phyloP scores from a whole-genome alignment of 1,284 basidiomycete genomes.

The Cerrena zonata region DNA sequence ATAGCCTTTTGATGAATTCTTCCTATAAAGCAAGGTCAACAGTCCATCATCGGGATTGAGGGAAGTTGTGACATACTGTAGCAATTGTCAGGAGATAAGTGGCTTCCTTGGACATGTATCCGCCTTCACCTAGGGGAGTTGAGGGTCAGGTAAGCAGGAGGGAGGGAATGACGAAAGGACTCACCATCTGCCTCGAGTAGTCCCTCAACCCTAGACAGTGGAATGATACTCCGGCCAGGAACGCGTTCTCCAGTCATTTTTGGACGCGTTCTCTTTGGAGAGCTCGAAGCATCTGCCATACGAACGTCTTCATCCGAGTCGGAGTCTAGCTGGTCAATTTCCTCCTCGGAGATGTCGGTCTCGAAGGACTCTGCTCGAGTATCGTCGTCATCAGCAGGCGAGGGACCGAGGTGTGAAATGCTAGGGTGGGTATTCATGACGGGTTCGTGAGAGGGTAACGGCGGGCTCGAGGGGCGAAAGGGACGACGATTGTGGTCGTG shows the following conservation, averaged over 20 bases:
- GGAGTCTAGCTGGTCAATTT: conserved; percentile 62
- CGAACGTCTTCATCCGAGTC: conserved; percentile 43
- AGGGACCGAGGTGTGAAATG: conserved; percentile 10
- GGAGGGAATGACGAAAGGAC: conserved; percentile 20
- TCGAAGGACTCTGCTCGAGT: conserved; percentile 18
- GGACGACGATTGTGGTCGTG: not conserved
- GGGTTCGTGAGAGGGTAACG: conserved; percentile 13
- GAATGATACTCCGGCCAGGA: conserved; percentile 58
- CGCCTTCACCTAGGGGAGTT: conserved; percentile 41
- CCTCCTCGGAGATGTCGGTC: conserved; percentile 39
- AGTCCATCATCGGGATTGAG: conserved; percentile 3
- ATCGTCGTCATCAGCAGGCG: conserved; percentile 1
- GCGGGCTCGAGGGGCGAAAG: conserved; percentile 12
- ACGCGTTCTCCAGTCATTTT: conserved; percentile 41
- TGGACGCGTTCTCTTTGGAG: conserved; percentile 25
- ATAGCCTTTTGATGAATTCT: conserved; percentile 68
- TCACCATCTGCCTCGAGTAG: conserved; percentile 68
- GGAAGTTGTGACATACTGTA: conserved; percentile 44
- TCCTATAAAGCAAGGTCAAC: conserved; percentile 41
- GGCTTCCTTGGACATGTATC: conserved; percentile 68
- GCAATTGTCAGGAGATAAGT: conserved; percentile 64
- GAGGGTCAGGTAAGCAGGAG: not conserved
- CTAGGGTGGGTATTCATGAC: not conserved
- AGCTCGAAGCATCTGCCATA: conserved; percentile 16
- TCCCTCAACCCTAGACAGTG: conserved; percentile 56